Percentiles rank a stretch among this genome's conserved stretches.
Conservation (phyloP, 2,329 filamentous ascomycete species). For the Venturia pyrina region DNA sequence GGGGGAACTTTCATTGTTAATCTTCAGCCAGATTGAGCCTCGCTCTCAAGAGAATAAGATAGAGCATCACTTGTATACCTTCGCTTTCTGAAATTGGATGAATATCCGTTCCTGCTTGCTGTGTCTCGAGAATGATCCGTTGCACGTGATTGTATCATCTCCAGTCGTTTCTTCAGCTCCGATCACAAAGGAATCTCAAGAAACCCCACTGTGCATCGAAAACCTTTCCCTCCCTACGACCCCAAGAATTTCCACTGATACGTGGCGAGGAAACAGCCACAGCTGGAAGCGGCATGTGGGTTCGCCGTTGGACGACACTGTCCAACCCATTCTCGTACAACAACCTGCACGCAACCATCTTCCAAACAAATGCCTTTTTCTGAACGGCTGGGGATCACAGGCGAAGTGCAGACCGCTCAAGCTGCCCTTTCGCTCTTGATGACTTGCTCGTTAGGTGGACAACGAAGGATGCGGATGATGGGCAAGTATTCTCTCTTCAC, state of each 20-base stretch:
- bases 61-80: no score
- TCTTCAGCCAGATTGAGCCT: no score
- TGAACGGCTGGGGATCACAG: background rate
- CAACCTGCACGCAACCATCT: slow-evolving; percentile 1
- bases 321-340: slow-evolving; percentile 1
- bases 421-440: background rate
- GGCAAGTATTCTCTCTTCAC: background rate
- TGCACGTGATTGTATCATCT: no score
- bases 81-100: no score
- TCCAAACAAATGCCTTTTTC: background rate
- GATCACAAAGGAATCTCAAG: background rate
- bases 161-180: background rate
- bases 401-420: background rate
- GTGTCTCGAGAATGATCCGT: no score
- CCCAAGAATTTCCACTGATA: background rate
- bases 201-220: background rate
- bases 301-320: background rate
- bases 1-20: no score
- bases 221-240: background rate
- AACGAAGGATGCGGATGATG: background rate
- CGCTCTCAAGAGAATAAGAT: no score
- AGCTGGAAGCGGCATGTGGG: background rate
- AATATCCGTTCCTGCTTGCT: no score
- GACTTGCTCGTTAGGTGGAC: background rate
- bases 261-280: background rate